A percentile compares a stretch with the other conserved stretches of the same genome.
These are phyloP conservation scores for Stygiomarasmius scandens DNA, from an alignment of 1,284 basidiomycete genomes.

Conservation along the genomic window DNA sequence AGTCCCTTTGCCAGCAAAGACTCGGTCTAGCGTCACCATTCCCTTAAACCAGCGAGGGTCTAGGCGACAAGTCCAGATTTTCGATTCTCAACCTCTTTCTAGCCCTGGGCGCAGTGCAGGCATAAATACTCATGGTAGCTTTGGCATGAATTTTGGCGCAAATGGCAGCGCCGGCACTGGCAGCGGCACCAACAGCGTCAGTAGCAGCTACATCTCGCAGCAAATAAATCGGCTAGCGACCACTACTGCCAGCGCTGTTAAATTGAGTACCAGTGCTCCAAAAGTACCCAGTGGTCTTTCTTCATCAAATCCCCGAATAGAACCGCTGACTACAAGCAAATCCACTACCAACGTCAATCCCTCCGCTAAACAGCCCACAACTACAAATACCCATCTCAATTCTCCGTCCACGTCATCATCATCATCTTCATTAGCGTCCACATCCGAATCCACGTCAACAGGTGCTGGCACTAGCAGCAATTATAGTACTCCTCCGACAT, in stretches of 20 bases:
- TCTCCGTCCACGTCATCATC: conserved; percentile 52
- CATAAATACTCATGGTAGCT: conserved; percentile 36
- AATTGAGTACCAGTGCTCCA: conserved; percentile 40
- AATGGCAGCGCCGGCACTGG: conserved; percentile 34
- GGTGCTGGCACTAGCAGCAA: conserved; percentile 44
- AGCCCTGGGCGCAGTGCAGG: conserved; percentile 57
- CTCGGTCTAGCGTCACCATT: conserved; percentile 60
- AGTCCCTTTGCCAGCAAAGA: conserved; percentile 59
- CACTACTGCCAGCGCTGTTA: conserved; percentile 22
- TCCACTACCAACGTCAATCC: conserved; percentile 19
- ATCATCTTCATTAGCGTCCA: conserved; percentile 51
- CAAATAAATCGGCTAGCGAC: conserved; percentile 37
- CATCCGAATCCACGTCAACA: conserved; percentile 39
- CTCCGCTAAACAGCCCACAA: conserved; percentile 19
- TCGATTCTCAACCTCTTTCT: conserved; percentile 73
- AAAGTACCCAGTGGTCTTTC: conserved; percentile 43
- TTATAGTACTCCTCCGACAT: conserved; percentile 60
- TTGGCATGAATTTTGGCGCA: conserved; percentile 35
- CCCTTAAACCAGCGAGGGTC: conserved; percentile 50
- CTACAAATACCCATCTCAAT: conserved; percentile 27
- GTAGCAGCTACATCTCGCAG: conserved; percentile 43
- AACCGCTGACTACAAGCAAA: conserved; percentile 14
- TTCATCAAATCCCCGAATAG: conserved; percentile 31
- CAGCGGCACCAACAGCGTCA: conserved; percentile 37
- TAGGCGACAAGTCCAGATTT: conserved; percentile 73